These are phyloP conservation scores for Penicillium bovifimosum DNA, from an alignment of 495 filamentous ascomycete species.

Conservation along the genomic window DNA sequence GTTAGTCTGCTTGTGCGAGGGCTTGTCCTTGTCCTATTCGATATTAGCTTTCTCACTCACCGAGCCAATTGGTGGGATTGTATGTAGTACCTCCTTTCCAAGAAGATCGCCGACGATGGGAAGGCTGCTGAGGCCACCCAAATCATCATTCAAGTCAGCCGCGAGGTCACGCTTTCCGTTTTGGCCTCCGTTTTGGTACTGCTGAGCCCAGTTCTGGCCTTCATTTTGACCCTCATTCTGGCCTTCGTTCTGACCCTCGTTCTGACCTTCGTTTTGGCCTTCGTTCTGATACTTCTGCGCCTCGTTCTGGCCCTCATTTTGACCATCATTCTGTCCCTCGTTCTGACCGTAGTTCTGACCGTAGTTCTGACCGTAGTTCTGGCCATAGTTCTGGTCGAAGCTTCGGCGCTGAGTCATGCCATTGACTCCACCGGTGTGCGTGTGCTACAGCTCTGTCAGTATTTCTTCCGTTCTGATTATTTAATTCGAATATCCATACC, in stretches of 20 bases:
- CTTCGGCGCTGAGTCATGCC: constrained; percentile 10
- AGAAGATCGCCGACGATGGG: constrained; percentile 15
- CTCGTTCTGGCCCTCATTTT: constrained; percentile 3
- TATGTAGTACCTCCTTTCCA: constrained; percentile 6
- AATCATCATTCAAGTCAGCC: too few species aligned
- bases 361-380: constrained; percentile 8
- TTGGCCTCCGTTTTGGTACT: background rate
- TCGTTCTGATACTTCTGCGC: background rate
- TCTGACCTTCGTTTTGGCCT: background rate
- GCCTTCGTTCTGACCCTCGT: constrained; percentile 1
- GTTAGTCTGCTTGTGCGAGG: background rate
- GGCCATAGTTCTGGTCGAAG: constrained; percentile 4
- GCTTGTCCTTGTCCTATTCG: constrained; percentile 2
- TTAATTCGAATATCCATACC: background rate
- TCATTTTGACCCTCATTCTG: constrained; percentile 10
- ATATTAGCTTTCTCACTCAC: background rate
- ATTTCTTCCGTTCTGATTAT: background rate
- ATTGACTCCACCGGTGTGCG: constrained; percentile 7
- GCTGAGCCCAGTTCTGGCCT: background rate
- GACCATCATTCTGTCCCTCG: background rate
- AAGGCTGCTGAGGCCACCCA: constrained; percentile 8
- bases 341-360: constrained; percentile 14
- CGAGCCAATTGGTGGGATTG: background rate
- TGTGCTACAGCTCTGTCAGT: constrained; percentile 3
- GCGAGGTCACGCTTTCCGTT: too few species aligned